Conservation (phyloP, 805 yeast species). For the Hanseniaspora mollemarum region DNA sequence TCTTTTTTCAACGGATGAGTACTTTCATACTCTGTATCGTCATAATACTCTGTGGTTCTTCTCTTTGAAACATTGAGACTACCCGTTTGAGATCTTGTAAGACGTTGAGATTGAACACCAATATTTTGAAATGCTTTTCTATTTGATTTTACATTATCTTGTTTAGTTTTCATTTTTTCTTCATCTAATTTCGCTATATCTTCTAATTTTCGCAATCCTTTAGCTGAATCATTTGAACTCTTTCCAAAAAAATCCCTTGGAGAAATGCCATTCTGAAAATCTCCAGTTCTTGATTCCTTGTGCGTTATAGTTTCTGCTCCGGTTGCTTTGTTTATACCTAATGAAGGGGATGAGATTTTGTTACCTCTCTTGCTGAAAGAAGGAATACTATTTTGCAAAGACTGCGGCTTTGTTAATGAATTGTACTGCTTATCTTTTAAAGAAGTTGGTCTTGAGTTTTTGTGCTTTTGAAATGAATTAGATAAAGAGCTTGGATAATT, state of each 20-base stretch:
- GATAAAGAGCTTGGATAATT: neutral
- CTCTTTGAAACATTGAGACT: neutral
- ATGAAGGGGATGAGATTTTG: constrained; percentile 9
- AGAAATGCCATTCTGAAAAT: neutral
- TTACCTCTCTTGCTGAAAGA: neutral
- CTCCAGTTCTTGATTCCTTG: neutral
- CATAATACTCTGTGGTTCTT: constrained; percentile 3
- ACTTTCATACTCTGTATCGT: neutral
- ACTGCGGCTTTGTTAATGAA: constrained; percentile 1
- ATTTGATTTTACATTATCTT: neutral
- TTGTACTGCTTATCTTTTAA: neutral
- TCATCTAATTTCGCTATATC: neutral
- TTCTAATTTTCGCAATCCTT: neutral
- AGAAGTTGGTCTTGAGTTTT: neutral
- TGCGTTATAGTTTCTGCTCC: neutral
- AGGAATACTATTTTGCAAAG: neutral
- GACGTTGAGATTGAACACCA: neutral
- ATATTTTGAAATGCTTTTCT: neutral
- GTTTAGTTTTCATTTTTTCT: neutral
- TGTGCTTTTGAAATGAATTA: neutral
- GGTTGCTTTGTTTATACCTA: neutral
- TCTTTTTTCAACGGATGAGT: constrained; percentile 2
- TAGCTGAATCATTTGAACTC: neutral
- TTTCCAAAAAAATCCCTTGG: constrained; percentile 4
- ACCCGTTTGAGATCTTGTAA: constrained; percentile 11